Percentiles rank a stretch among this genome's conserved stretches.
Conservation (phyloP, 2,329 filamentous ascomycete genomes). For the Talaromyces atroroseus region DNA sequence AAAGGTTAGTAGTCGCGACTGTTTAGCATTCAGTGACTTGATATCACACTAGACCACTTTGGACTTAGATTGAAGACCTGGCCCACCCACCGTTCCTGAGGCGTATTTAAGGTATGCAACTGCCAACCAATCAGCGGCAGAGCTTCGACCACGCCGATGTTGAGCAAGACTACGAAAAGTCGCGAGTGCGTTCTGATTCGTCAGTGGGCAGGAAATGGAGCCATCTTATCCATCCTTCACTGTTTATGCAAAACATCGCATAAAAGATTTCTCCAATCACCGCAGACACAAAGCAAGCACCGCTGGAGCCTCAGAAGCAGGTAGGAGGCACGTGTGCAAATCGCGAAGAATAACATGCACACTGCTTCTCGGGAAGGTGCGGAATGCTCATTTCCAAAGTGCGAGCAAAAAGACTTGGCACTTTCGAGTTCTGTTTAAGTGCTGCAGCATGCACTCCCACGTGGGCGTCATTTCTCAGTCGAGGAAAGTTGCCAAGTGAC, state of each 20-base stretch:
- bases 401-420: not conserved
- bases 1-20: too few relatives aligned
- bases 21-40: too few relatives aligned
- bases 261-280: not conserved
- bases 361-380: not conserved
- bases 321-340: slow-evolving; percentile 1
- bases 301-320: not conserved
- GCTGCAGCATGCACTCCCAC: slow-evolving; percentile 1
- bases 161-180: too few relatives aligned
- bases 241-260: not conserved
- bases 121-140: not conserved
- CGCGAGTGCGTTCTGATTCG: not conserved
- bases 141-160: not conserved
- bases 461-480: not conserved
- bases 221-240: not conserved
- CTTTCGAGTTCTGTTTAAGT: too few relatives aligned
- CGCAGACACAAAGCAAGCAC: not conserved
- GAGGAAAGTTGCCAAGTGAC: not conserved
- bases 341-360: not conserved
- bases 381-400: not conserved
- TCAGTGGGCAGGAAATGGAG: not conserved
- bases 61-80: not conserved
- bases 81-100: not conserved
- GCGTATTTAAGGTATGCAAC: slow-evolving; percentile 4
- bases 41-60: not conserved